Percentiles rank a stretch among this genome's conserved stretches.
Evolutionary conservation across 441 rosid genomes (phyloP).

Genomic region (Gossypium davidsonii): DNA sequence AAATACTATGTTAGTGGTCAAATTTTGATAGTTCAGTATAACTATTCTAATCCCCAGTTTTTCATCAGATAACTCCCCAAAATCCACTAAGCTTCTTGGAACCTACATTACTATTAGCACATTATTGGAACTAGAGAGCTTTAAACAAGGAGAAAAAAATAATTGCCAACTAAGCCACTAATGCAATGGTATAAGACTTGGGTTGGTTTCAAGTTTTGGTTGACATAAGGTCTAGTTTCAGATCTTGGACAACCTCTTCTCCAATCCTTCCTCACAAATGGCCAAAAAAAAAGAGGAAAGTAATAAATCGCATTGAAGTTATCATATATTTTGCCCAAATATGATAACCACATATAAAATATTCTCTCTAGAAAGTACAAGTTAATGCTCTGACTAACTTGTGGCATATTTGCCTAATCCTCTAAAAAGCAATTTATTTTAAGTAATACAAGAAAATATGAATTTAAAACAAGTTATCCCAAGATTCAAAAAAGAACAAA

Average conservation of each 20-base stretch:
- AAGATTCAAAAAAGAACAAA: not conserved
- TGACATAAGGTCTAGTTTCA: too few species aligned
- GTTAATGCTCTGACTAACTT: not conserved
- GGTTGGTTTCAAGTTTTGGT: too few species aligned
- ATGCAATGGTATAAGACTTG: too few species aligned
- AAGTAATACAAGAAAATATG: slow-evolving; percentile 4
- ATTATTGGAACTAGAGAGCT: not conserved
- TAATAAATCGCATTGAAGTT: not conserved
- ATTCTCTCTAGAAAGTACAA: not conserved
- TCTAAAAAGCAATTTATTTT: not conserved
- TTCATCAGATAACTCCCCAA: not conserved
- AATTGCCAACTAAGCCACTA: not conserved
- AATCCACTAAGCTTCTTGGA: not conserved
- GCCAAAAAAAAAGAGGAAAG: too few species aligned
- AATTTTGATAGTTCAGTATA: not conserved
- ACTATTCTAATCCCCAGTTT: not conserved
- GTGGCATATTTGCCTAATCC: not conserved
- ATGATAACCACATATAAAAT: not conserved
- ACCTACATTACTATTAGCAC: not conserved
- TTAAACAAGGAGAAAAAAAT: not conserved
- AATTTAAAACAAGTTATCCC: not conserved
- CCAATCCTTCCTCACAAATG: too few species aligned
- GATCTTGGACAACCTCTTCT: too few species aligned
- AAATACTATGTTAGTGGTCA: not conserved
- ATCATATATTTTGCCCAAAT: not conserved